These are phyloP conservation scores for Colletotrichum somersetense DNA, from an alignment of 2,329 filamentous ascomycete genomes.

Conservation along the genomic window DNA sequence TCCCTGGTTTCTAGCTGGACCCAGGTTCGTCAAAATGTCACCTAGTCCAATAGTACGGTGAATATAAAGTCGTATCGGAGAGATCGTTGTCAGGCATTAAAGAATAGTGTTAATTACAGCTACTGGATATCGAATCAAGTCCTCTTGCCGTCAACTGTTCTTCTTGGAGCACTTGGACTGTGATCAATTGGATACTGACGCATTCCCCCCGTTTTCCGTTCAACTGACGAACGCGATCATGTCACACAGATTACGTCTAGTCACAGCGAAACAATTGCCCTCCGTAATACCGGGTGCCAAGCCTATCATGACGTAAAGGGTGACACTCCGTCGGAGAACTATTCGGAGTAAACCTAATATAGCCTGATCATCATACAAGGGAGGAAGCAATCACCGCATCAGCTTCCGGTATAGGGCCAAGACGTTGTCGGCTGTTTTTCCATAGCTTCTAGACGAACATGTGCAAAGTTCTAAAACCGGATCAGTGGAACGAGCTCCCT, in stretches of 20 bases:
- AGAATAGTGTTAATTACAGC: neutral
- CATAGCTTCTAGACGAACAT: neutral
- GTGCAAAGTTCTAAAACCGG: neutral
- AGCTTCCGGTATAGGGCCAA: neutral
- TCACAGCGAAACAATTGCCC: no score
- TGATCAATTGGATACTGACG: neutral
- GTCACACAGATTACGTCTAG: no score
- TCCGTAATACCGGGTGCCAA: neutral
- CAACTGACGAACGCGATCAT: neutral
- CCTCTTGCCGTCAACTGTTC: neutral
- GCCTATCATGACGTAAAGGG: neutral
- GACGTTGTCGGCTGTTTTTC: neutral
- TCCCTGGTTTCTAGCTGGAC: slow-evolving; percentile 19
- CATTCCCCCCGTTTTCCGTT: no score
- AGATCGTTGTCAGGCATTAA: neutral
- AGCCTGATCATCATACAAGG: neutral
- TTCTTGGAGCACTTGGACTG: no score
- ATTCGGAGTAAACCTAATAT: no score
- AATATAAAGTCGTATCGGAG: neutral
- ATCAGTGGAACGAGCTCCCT: slow-evolving; percentile 1
- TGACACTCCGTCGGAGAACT: neutral
- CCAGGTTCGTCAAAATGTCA: neutral
- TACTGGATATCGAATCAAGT: neutral
- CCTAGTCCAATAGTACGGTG: neutral
- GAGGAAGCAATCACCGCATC: neutral